Conservation (phyloP, 2,329 filamentous ascomycete genomes). For the Furcasterigmium furcatum region DNA sequence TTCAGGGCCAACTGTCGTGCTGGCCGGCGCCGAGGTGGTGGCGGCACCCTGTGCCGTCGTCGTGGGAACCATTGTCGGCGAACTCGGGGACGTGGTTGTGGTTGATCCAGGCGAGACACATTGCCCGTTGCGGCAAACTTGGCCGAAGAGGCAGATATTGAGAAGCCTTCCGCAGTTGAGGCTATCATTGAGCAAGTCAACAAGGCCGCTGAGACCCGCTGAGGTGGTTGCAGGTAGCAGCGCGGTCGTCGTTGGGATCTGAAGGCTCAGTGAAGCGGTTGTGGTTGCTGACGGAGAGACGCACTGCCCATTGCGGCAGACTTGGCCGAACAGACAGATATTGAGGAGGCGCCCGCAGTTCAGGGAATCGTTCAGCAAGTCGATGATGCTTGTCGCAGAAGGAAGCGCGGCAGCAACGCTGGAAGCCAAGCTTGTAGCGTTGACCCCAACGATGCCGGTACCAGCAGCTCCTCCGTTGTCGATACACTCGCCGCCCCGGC, state of each 20-base stretch:
- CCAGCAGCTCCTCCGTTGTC: neutral
- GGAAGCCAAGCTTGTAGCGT: neutral
- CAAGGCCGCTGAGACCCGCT: neutral
- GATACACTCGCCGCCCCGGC: neutral
- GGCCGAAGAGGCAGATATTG: neutral
- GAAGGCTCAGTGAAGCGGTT: neutral
- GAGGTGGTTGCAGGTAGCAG: neutral
- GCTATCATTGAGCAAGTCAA: neutral
- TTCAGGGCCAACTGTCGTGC: neutral
- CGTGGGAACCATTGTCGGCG: neutral
- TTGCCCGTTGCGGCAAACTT: neutral
- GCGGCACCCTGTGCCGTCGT: neutral
- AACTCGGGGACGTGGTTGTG: neutral
- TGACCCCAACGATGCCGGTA: neutral
- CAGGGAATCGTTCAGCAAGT: neutral
- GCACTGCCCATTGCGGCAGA: neutral
- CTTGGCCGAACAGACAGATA: neutral
- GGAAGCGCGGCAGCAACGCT: neutral
- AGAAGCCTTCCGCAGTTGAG: constrained; percentile 1
- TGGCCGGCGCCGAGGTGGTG: neutral
- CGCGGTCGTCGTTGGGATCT: neutral
- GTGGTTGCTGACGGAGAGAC: neutral
- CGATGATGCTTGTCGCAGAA: neutral
- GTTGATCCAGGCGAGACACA: neutral
- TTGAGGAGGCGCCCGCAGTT: constrained; percentile 3